Conservation (phyloP, 192 early-diverging fungal genomes). For the Nowakowskiella sp. region DNA sequence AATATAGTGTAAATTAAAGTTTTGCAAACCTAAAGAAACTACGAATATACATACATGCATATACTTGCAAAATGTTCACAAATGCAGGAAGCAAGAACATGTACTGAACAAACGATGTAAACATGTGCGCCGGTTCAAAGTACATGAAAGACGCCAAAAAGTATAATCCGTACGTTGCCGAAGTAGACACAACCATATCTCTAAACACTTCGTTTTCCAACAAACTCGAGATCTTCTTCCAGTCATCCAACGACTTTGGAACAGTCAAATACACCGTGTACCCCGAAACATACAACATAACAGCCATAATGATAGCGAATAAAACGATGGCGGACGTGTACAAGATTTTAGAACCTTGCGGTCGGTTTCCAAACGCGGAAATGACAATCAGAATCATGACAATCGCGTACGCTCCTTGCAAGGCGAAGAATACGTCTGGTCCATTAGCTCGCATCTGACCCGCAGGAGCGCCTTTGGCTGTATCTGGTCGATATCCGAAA, state of each 20-base stretch:
- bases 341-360: conserved; percentile 33
- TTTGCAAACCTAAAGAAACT: conserved; percentile 10
- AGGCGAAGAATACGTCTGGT: conserved; percentile 19
- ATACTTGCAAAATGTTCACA: conserved; percentile 50
- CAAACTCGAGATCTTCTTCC: conserved; percentile 19
- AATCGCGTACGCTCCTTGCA: conserved; percentile 33
- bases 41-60: conserved; percentile 32
- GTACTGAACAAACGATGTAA: conserved; percentile 40
- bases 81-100: conserved; percentile 34
- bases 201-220: conserved; percentile 22
- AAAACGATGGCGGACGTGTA: conserved; percentile 38
- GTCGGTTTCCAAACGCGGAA: conserved; percentile 45
- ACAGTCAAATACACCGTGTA: conserved; percentile 24
- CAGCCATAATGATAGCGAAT: conserved; percentile 38
- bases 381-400: conserved; percentile 40
- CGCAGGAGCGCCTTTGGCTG: conserved; percentile 19
- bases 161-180: conserved; percentile 47
- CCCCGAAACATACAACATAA: conserved; percentile 36
- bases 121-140: conserved; percentile 49
- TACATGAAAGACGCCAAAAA: conserved; percentile 32
- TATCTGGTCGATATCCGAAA: too few relatives aligned
- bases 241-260: conserved; percentile 3
- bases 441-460: conserved; percentile 51
- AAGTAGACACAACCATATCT: conserved; percentile 30
- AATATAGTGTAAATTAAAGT: background rate